Percentiles rank a stretch among this genome's conserved stretches.
Conservation (phyloP, 1,284 basidiomycete species). For the Rugosomyces carneus region DNA sequence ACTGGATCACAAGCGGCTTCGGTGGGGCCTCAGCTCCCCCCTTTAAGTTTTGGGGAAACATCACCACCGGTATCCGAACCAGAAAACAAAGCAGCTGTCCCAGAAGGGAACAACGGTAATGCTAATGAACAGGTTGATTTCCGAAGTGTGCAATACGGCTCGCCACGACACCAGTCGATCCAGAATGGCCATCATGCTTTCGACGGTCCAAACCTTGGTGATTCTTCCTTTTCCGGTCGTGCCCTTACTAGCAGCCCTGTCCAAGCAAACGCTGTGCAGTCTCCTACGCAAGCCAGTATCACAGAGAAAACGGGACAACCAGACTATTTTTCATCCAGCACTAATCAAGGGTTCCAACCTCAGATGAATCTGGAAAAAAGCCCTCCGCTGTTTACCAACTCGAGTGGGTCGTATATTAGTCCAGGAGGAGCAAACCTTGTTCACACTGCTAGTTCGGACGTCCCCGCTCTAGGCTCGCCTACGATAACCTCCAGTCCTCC, state of each 20-base stretch:
- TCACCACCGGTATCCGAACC: constrained; percentile 18
- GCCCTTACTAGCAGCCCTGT: constrained; percentile 10
- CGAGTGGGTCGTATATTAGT: constrained; percentile 1
- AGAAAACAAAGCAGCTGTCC: constrained; percentile 34
- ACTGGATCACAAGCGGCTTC: neutral
- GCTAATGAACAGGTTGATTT: constrained; percentile 15
- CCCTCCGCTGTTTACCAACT: neutral
- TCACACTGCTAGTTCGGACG: neutral
- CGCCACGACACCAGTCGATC: neutral
- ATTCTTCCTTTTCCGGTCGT: constrained; percentile 3
- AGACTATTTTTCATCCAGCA: constrained; percentile 8
- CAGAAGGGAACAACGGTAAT: constrained; percentile 20
- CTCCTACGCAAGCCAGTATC: constrained; percentile 9
- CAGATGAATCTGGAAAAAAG: constrained; percentile 7
- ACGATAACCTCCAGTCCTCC: neutral
- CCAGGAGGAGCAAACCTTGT: neutral
- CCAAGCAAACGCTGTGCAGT: constrained; percentile 6
- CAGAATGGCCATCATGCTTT: constrained; percentile 4
- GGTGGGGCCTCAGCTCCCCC: constrained; percentile 39
- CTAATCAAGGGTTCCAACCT: constrained; percentile 7
- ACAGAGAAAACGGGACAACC: constrained; percentile 16
- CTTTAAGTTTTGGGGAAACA: constrained; percentile 34
- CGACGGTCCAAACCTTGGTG: constrained; percentile 7
- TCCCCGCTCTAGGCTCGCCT: neutral
- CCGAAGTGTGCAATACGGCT: constrained; percentile 6